phyloP scores from a whole-genome alignment of 108 stramenopile species.

The Tribonema minus region DNA sequence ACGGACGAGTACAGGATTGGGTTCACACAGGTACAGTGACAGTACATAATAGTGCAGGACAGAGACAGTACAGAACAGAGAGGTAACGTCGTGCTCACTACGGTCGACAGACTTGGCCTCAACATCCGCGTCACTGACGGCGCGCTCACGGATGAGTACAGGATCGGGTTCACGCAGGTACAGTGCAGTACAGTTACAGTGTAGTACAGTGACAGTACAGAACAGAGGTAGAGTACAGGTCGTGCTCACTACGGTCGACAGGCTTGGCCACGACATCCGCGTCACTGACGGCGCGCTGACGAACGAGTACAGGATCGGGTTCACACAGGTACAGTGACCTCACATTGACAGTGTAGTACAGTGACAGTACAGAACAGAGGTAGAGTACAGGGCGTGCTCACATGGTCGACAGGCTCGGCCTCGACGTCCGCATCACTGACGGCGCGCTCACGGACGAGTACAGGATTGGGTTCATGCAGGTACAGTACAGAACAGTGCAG shows the following conservation, averaged over 20 bases:
- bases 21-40: conserved; percentile 66
- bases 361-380: too few species aligned
- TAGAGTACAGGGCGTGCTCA: conserved; percentile 67
- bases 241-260: conserved; percentile 81
- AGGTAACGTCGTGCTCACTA: conserved; percentile 69
- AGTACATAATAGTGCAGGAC: too few species aligned
- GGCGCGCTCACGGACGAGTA: conserved; percentile 83
- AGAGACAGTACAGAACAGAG: too few species aligned
- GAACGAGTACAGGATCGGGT: conserved; percentile 91
- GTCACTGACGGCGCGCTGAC: conserved; percentile 74
- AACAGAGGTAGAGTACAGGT: too few species aligned
- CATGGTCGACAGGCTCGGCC: conserved; percentile 87
- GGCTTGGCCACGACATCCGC: conserved; percentile 89
- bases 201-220: too few species aligned
- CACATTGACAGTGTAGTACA: too few species aligned
- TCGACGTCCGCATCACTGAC: conserved; percentile 85
- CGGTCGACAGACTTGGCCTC: conserved; percentile 88
- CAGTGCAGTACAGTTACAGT: too few species aligned
- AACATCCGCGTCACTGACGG: conserved; percentile 82
- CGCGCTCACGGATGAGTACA: conserved; percentile 82
- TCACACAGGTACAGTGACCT: conserved; percentile 63
- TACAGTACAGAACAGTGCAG: too few species aligned
- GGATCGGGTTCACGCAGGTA: conserved; percentile 77
- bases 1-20: conserved; percentile 94
- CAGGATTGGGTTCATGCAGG: conserved; percentile 77